phyloP scores from a whole-genome alignment of 352 stramenopile species.

The Globisporangium cylindrosporum region DNA sequence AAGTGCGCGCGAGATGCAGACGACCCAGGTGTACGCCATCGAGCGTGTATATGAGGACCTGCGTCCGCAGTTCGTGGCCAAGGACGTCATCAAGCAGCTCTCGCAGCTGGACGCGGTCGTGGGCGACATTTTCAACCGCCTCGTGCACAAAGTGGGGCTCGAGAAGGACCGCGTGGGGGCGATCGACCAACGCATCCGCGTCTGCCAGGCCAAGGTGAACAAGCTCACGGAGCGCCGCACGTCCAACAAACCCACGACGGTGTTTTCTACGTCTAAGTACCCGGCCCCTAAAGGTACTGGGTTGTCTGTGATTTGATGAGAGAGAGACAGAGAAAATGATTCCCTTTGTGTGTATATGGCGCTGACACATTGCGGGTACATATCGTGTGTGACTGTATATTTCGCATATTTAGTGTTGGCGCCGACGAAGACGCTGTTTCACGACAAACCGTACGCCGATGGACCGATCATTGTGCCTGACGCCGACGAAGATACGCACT shows the following conservation, averaged over 20 bases:
- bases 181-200: slow-evolving; percentile 70
- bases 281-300: slow-evolving; percentile 55
- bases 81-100: slow-evolving; percentile 84
- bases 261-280: slow-evolving; percentile 89
- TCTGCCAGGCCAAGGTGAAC: slow-evolving; percentile 85
- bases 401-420: slow-evolving; percentile 31
- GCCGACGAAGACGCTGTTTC: slow-evolving; percentile 73
- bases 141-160: slow-evolving; percentile 69
- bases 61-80: slow-evolving; percentile 78
- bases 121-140: slow-evolving; percentile 81
- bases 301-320: neutral
- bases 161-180: slow-evolving; percentile 78
- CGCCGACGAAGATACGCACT: slow-evolving; percentile 77
- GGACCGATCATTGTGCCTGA: slow-evolving; percentile 64
- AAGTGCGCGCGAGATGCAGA: slow-evolving; percentile 53
- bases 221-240: slow-evolving; percentile 73
- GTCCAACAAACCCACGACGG: slow-evolving; percentile 84
- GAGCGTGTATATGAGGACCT: slow-evolving; percentile 88
- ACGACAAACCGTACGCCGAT: slow-evolving; percentile 83
- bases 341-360: neutral
- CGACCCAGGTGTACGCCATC: slow-evolving; percentile 82
- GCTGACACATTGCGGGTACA: neutral
- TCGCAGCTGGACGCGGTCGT: slow-evolving; percentile 80
- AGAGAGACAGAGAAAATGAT: neutral
- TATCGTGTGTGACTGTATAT: neutral